These are phyloP conservation scores for Diaporthe sp. DNA, from an alignment of 2,329 filamentous ascomycete species.

Conservation along the genomic window DNA sequence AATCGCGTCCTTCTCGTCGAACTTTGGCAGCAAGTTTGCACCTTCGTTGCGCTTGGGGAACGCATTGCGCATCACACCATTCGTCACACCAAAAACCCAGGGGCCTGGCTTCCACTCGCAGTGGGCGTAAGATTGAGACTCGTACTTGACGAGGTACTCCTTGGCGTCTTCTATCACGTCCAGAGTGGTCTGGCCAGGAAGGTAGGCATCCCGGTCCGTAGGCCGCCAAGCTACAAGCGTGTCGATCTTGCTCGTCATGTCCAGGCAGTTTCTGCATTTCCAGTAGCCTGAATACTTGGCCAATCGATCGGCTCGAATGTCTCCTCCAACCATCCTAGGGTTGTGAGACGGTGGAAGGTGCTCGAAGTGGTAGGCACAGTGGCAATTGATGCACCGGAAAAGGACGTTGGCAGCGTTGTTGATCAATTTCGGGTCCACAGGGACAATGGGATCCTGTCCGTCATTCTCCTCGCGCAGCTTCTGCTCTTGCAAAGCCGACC, in stretches of 20 bases:
- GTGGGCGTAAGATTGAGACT: slow-evolving; percentile 82
- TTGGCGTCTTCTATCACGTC: slow-evolving; percentile 81
- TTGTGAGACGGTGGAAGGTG: slow-evolving; percentile 75
- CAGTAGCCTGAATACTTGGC: slow-evolving; percentile 82
- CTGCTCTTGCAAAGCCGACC: slow-evolving; percentile 85
- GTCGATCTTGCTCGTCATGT: slow-evolving; percentile 76
- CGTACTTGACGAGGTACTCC: slow-evolving; percentile 95
- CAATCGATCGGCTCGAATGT: slow-evolving; percentile 73
- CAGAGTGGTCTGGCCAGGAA: slow-evolving; percentile 64
- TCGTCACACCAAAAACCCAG: slow-evolving; percentile 85
- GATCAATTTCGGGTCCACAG: slow-evolving; percentile 73
- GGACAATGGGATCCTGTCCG: slow-evolving; percentile 81
- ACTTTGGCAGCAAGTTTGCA: slow-evolving; percentile 73
- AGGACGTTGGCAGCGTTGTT: slow-evolving; percentile 84
- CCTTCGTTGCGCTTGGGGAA: slow-evolving; percentile 81
- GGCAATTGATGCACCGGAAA: slow-evolving; percentile 86
- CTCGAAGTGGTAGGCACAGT: slow-evolving; percentile 84
- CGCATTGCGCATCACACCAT: slow-evolving; percentile 75
- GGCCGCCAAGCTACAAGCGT: slow-evolving; percentile 92
- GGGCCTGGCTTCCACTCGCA: slow-evolving; percentile 89
- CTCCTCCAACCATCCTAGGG: slow-evolving; percentile 55
- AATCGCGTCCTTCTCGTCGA: slow-evolving; percentile 82
- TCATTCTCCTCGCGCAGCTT: slow-evolving; percentile 83
- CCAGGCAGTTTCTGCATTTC: slow-evolving; percentile 84
- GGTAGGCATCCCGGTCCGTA: slow-evolving; percentile 68